phyloP scores from a whole-genome alignment of 2,329 filamentous ascomycete species.

The Trichoderma sp. region DNA sequence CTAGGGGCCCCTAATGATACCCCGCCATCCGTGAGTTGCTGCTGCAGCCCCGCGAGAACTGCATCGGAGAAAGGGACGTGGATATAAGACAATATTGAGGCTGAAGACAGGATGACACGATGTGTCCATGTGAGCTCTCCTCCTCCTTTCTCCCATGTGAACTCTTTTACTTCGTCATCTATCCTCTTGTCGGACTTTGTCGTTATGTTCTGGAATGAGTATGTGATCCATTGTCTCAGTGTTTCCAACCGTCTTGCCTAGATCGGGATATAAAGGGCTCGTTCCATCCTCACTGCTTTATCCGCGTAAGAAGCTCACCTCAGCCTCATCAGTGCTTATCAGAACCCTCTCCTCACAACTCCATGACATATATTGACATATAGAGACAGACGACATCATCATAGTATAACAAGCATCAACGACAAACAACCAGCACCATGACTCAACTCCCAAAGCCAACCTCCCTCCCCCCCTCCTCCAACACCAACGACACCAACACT shows the following conservation, averaged over 20 bases:
- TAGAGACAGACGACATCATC: neutral
- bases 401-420: neutral
- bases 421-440: neutral
- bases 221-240: too few species aligned
- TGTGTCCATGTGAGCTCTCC: neutral
- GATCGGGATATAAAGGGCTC: too few species aligned
- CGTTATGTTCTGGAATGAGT: too few species aligned
- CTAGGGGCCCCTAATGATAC: constrained; percentile 28
- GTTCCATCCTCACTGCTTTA: too few species aligned
- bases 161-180: too few species aligned
- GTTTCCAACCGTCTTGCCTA: too few species aligned
- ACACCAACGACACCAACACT: neutral
- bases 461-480: neutral
- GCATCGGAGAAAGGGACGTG: neutral
- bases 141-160: neutral
- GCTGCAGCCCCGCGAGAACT: constrained; percentile 19
- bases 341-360: too few species aligned
- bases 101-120: too few species aligned
- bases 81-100: neutral
- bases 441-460: constrained; percentile 4
- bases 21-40: constrained; percentile 18
- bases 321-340: too few species aligned
- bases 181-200: too few species aligned
- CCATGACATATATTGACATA: too few species aligned
- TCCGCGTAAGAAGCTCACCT: too few species aligned